Evolutionary conservation across 352 stramenopile genomes (phyloP).

Genomic region (Phytopythium boreale): DNA sequence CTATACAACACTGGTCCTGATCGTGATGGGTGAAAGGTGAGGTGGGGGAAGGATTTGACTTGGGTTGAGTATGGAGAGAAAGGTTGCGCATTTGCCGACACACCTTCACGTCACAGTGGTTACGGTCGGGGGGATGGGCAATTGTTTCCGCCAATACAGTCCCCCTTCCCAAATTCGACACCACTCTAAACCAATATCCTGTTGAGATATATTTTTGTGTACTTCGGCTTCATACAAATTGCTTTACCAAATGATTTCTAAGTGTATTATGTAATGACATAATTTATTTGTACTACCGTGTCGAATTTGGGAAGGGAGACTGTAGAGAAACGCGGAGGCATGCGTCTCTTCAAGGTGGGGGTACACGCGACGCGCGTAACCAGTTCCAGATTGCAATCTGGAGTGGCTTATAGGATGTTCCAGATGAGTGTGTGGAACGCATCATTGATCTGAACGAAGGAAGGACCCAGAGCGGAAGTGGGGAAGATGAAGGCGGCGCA

Average conservation of each 20-base stretch:
- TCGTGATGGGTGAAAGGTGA: background rate
- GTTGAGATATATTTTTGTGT: too few species aligned
- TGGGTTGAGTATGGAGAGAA: background rate
- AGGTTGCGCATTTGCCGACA: background rate
- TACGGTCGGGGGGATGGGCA: background rate
- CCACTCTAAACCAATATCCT: too few species aligned
- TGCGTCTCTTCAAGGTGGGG: background rate
- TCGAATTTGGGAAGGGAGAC: too few species aligned
- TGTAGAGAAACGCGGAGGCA: background rate
- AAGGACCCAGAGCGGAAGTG: background rate
- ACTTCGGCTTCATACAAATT: too few species aligned
- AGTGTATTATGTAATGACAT: too few species aligned
- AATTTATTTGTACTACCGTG: too few species aligned
- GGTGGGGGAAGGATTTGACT: background rate
- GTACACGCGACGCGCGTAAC: background rate
- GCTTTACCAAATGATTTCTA: too few species aligned
- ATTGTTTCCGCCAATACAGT: background rate
- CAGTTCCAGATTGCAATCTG: background rate
- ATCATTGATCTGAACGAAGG: background rate
- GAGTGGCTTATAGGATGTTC: background rate
- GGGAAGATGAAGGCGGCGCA: background rate
- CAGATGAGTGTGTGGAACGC: background rate
- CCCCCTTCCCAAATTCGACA: too few species aligned
- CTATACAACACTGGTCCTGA: background rate
- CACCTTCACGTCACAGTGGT: too few species aligned